Evolutionary conservation across 345 rosid species (phyloP).

Genomic region (Bruguiera gymnorhiza): DNA sequence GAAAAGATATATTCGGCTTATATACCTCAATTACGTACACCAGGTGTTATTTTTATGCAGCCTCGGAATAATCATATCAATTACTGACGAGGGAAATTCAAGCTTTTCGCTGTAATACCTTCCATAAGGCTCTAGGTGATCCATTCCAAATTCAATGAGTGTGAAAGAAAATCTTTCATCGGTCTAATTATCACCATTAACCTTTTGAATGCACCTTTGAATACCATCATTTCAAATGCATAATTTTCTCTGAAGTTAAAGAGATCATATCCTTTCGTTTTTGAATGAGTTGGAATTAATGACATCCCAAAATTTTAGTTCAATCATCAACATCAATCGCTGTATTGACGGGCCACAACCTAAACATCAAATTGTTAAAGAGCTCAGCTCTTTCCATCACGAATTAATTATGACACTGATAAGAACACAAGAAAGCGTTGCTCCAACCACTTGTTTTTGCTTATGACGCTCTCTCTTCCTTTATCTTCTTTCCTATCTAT

Average conservation of each 20-base stretch:
- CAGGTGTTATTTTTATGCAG: no score
- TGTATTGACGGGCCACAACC: constrained; percentile 12
- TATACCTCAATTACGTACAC: no score
- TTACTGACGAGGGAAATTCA: no score
- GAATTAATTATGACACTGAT: constrained; percentile 3
- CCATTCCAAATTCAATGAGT: no score
- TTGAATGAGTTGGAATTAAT: constrained; percentile 5
- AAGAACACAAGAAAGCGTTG: constrained; percentile 11
- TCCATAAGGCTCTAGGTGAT: no score
- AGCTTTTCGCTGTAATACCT: no score
- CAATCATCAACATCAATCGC: constrained; percentile 28
- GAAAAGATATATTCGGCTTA: no score
- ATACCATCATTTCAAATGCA: background rate
- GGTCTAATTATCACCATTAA: background rate
- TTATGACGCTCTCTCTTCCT: background rate
- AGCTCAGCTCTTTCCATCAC: constrained; percentile 13
- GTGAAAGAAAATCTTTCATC: no score
- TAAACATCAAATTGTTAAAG: constrained; percentile 18
- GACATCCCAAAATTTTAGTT: constrained; percentile 15
- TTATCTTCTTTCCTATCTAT: background rate
- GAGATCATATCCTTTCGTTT: background rate
- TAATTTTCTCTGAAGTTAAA: background rate
- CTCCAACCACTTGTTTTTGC: constrained; percentile 11
- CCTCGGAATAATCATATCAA: no score
- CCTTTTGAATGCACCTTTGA: background rate